Evolutionary conservation across 768 basidiomycete species (phyloP).

Genomic region (Boletus rufocinnamomeus): DNA sequence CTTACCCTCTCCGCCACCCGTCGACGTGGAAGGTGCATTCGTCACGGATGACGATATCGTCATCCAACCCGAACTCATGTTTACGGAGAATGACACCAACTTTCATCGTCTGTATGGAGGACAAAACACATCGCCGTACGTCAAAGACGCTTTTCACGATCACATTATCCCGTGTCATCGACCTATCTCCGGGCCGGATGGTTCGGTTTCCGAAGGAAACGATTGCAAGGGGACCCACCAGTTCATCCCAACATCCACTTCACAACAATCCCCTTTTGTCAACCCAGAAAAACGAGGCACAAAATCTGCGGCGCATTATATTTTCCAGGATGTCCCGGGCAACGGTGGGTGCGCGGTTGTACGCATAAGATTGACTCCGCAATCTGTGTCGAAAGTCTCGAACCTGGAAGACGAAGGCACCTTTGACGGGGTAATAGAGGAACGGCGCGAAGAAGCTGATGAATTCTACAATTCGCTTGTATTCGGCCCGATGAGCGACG

Average conservation of each 20-base stretch:
- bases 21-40: slow-evolving; percentile 67
- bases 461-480: slow-evolving; percentile 89
- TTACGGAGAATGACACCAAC: slow-evolving; percentile 98
- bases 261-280: slow-evolving; percentile 49
- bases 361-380: slow-evolving; percentile 87
- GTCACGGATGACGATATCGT: slow-evolving; percentile 62
- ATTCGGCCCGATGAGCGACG: slow-evolving; percentile 84
- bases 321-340: slow-evolving; percentile 82
- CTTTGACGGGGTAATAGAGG: slow-evolving; percentile 90
- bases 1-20: slow-evolving; percentile 89
- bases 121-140: slow-evolving; percentile 76
- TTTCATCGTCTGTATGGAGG: slow-evolving; percentile 89
- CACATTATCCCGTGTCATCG: slow-evolving; percentile 90
- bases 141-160: slow-evolving; percentile 98
- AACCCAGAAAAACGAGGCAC: slow-evolving; percentile 89
- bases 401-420: slow-evolving; percentile 82
- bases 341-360: slow-evolving; percentile 95
- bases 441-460: slow-evolving; percentile 89
- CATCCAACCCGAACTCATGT: slow-evolving; percentile 77
- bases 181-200: slow-evolving; percentile 45
- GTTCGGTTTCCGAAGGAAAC: slow-evolving; percentile 2
- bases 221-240: background rate
- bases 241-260: background rate
- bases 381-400: slow-evolving; percentile 70
- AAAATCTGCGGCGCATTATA: slow-evolving; percentile 91